Conservation (phyloP, 2,329 filamentous ascomycete genomes). For the Exophiala dermatitidis region DNA sequence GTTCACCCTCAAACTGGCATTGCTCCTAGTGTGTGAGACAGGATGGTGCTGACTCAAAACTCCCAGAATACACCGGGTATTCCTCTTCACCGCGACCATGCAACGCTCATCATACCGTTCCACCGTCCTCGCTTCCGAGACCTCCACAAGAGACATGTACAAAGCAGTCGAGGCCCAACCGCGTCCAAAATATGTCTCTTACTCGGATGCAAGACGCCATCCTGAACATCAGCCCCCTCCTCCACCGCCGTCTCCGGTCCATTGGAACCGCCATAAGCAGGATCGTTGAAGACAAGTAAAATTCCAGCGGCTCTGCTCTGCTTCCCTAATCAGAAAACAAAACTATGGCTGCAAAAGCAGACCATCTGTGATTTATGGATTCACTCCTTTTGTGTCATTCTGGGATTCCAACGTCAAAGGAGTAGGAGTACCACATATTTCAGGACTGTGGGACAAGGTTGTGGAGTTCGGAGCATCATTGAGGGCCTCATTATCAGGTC, state of each 20-base stretch:
- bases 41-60: neutral
- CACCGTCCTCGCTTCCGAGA: conserved; percentile 25
- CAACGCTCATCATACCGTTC: conserved; percentile 24
- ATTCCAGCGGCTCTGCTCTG: conserved; percentile 1
- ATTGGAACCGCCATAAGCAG: conserved; percentile 22
- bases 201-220: conserved; percentile 23
- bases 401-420: neutral
- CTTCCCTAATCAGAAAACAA: neutral
- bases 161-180: conserved; percentile 35
- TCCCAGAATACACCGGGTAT: neutral
- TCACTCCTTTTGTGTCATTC: conserved; percentile 16
- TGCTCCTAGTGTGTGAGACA: neutral
- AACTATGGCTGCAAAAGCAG: too few relatives aligned
- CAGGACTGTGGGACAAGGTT: neutral
- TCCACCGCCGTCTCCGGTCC: conserved; percentile 24
- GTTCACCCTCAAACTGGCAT: neutral
- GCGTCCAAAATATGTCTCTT: conserved; percentile 31
- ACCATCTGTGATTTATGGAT: conserved; percentile 1
- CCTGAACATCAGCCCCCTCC: conserved; percentile 22
- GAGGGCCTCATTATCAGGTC: conserved; percentile 2
- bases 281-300: conserved; percentile 1
- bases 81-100: conserved; percentile 9
- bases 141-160: conserved; percentile 35
- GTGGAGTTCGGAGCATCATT: neutral
- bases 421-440: neutral